Conservation (phyloP, 805 yeast species). For the Saturnispora besseyi region DNA sequence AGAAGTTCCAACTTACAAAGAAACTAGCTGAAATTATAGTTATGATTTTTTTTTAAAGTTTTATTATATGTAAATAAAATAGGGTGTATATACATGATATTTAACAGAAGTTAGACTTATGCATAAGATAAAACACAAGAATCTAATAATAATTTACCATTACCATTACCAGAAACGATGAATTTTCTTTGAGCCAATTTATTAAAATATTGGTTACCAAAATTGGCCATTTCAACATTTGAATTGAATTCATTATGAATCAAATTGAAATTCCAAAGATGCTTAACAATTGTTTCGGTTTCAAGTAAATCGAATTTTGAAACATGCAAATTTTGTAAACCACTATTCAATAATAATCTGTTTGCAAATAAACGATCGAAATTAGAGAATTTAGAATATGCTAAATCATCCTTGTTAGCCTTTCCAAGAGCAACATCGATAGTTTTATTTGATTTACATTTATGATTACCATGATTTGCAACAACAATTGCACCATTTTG, state of each 20-base stretch:
- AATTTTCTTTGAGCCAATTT: conserved; percentile 40
- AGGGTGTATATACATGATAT: conserved; percentile 8
- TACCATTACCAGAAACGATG: conserved; percentile 56
- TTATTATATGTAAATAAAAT: background rate
- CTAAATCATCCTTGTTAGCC: conserved; percentile 46
- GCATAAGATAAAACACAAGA: conserved; percentile 30
- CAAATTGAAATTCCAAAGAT: conserved; percentile 34
- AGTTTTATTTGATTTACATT: conserved; percentile 45
- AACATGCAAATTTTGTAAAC: conserved; percentile 29
- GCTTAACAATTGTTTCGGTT: conserved; percentile 33
- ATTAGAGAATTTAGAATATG: conserved; percentile 44
- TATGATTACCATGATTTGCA: conserved; percentile 51
- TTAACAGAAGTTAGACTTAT: conserved; percentile 8
- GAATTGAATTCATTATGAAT: conserved; percentile 29
- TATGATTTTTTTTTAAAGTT: background rate
- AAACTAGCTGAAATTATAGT: conserved; percentile 1
- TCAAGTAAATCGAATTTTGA: conserved; percentile 38
- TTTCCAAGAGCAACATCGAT: conserved; percentile 45
- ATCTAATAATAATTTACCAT: conserved; percentile 44
- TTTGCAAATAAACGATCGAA: conserved; percentile 51
- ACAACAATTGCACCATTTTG: conserved; percentile 55
- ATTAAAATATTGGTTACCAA: conserved; percentile 20
- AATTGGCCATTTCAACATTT: conserved; percentile 13
- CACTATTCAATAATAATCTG: conserved; percentile 29
- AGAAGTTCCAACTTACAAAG: conserved; percentile 23